phyloP scores from a whole-genome alignment of 2,329 filamentous ascomycete species.

The Aureobasidium sp. region DNA sequence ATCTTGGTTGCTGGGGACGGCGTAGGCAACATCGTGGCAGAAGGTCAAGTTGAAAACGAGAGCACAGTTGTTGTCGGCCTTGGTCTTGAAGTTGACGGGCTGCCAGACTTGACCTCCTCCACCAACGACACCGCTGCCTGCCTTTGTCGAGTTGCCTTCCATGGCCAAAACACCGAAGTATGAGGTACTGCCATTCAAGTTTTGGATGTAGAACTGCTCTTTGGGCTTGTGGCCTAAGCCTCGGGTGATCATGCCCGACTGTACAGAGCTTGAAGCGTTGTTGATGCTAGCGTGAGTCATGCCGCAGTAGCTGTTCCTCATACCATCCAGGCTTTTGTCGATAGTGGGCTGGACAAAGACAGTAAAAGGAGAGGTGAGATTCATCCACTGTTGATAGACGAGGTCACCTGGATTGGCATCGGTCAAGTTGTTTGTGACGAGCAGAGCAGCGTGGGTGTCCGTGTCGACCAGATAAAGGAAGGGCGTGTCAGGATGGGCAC shows the following conservation, averaged over 20 bases:
- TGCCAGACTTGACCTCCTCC: slow-evolving; percentile 73
- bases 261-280: slow-evolving; percentile 23
- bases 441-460: slow-evolving; percentile 68
- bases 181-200: slow-evolving; percentile 61
- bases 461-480: slow-evolving; percentile 77
- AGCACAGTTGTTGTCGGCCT: slow-evolving; percentile 68
- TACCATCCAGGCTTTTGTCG: slow-evolving; percentile 55
- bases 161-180: slow-evolving; percentile 70
- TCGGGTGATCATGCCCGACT: slow-evolving; percentile 61
- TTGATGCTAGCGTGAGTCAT: slow-evolving; percentile 51
- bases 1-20: slow-evolving; percentile 72
- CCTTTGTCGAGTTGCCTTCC: slow-evolving; percentile 47
- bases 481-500: slow-evolving; percentile 47
- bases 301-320: slow-evolving; percentile 78
- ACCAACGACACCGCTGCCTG: slow-evolving; percentile 50
- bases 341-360: slow-evolving; percentile 66
- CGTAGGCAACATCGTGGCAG: slow-evolving; percentile 82
- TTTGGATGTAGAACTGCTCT: slow-evolving; percentile 79
- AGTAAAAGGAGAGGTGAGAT: slow-evolving; percentile 55
- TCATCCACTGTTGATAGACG: slow-evolving; percentile 50
- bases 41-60: slow-evolving; percentile 83
- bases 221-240: slow-evolving; percentile 63
- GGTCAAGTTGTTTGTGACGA: slow-evolving; percentile 71
- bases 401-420: slow-evolving; percentile 38
- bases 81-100: slow-evolving; percentile 41